phyloP scores from a whole-genome alignment of 192 early-diverging fungal species.

The Glomus cerebriforme region DNA sequence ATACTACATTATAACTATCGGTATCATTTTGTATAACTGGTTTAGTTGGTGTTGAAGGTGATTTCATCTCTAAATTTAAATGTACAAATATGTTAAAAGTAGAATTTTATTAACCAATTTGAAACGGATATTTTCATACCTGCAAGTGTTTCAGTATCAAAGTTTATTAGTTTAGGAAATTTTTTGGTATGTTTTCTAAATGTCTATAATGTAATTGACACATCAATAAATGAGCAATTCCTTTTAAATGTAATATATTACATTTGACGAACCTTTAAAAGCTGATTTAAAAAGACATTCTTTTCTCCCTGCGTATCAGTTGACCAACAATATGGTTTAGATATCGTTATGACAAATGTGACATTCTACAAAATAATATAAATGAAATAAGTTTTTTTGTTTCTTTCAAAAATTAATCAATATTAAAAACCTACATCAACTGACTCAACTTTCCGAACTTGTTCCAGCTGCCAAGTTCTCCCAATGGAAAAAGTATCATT shows the following conservation, averaged over 20 bases:
- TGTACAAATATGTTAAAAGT: neutral
- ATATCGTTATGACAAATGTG: slow-evolving; percentile 52
- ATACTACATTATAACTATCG: slow-evolving; percentile 4
- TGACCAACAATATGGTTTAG: slow-evolving; percentile 55
- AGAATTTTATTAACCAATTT: neutral
- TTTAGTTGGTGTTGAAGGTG: slow-evolving; percentile 24
- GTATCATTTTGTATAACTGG: neutral
- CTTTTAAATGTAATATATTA: neutral
- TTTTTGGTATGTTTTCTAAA: slow-evolving; percentile 44
- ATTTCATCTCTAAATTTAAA: slow-evolving; percentile 31
- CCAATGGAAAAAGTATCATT: slow-evolving; percentile 56
- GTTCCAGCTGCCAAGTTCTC: slow-evolving; percentile 57
- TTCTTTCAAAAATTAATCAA: neutral
- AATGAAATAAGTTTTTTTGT: neutral
- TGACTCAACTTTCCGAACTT: slow-evolving; percentile 50
- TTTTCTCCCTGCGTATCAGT: slow-evolving; percentile 49
- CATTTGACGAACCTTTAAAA: slow-evolving; percentile 37
- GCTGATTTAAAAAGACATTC: slow-evolving; percentile 50
- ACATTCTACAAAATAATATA: slow-evolving; percentile 37
- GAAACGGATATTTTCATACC: slow-evolving; percentile 9
- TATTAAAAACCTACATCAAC: slow-evolving; percentile 48
- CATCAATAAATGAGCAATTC: neutral
- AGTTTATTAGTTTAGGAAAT: slow-evolving; percentile 51
- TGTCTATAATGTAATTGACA: slow-evolving; percentile 34
- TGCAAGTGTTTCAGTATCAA: slow-evolving; percentile 42